Percentiles rank a stretch among this genome's conserved stretches.
Evolutionary conservation across 257 asterid species (phyloP).

Genomic region (Solanum piurae): DNA sequence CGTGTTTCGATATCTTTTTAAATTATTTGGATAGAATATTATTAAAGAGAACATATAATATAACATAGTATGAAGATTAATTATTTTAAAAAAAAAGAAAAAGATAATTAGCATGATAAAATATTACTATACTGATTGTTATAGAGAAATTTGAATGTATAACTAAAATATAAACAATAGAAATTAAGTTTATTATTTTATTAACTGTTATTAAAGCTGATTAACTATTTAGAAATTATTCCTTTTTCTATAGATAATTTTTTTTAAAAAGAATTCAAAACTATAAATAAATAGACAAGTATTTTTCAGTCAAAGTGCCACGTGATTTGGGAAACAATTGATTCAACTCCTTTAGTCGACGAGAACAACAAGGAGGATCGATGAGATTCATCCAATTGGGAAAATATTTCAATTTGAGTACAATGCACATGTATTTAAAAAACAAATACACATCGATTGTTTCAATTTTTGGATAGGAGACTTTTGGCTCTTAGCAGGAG

Average conservation of each 20-base stretch:
- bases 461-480: neutral
- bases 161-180: neutral
- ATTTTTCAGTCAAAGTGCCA: neutral
- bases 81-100: no score
- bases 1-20: accelerated
- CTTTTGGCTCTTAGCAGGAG: neutral
- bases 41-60: neutral
- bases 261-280: neutral
- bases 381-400: neutral
- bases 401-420: neutral
- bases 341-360: neutral
- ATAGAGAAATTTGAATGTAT: neutral
- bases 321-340: neutral
- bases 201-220: neutral
- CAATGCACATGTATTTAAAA: neutral
- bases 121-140: neutral
- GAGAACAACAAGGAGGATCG: neutral
- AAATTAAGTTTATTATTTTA: neutral
- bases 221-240: neutral
- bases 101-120: neutral
- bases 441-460: neutral
- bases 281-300: neutral
- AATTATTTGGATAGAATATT: neutral
- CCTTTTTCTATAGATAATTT: neutral
- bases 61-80: no score